These are phyloP conservation scores for Lactarius sp. DNA, from an alignment of 768 basidiomycete species.

Conservation along the genomic window DNA sequence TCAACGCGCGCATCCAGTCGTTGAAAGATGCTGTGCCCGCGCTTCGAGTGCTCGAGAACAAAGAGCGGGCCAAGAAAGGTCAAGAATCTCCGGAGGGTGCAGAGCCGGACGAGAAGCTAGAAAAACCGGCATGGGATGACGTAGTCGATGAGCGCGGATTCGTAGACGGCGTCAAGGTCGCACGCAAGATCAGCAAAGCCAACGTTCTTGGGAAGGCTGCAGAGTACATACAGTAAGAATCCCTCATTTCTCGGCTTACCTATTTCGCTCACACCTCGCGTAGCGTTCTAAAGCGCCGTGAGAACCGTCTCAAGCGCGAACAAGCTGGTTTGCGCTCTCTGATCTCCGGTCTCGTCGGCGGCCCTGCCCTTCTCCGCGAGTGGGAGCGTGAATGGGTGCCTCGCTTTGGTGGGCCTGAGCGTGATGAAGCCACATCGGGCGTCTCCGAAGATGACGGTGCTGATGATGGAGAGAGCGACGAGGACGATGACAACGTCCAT, in stretches of 20 bases:
- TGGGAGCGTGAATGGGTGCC: constrained; percentile 76
- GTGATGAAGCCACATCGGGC: constrained; percentile 48
- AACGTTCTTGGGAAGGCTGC: constrained; percentile 87
- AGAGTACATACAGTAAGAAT: constrained; percentile 69
- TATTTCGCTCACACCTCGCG: background rate
- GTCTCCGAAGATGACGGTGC: constrained; percentile 44
- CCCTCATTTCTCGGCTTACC: background rate
- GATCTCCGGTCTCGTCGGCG: constrained; percentile 66
- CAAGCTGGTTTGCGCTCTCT: constrained; percentile 70
- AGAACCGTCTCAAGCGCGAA: constrained; percentile 64
- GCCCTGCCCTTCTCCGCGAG: constrained; percentile 60
- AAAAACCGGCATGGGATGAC: constrained; percentile 35
- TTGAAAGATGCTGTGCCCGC: constrained; percentile 80
- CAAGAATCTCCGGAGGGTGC: constrained; percentile 1
- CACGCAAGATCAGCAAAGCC: constrained; percentile 86
- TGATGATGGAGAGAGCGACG: constrained; percentile 45
- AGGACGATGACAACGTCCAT: constrained; percentile 38
- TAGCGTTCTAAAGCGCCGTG: constrained; percentile 77
- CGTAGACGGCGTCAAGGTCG: constrained; percentile 89
- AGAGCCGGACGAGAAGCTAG: constrained; percentile 1
- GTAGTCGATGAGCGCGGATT: constrained; percentile 79
- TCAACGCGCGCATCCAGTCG: constrained; percentile 80
- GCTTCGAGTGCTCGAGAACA: constrained; percentile 68
- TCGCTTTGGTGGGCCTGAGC: constrained; percentile 71
- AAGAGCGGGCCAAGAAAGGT: constrained; percentile 33